Percentiles rank a stretch among this genome's conserved stretches.
phyloP scores from a whole-genome alignment of 2,329 filamentous ascomycete genomes.

The Alternaria sp. region DNA sequence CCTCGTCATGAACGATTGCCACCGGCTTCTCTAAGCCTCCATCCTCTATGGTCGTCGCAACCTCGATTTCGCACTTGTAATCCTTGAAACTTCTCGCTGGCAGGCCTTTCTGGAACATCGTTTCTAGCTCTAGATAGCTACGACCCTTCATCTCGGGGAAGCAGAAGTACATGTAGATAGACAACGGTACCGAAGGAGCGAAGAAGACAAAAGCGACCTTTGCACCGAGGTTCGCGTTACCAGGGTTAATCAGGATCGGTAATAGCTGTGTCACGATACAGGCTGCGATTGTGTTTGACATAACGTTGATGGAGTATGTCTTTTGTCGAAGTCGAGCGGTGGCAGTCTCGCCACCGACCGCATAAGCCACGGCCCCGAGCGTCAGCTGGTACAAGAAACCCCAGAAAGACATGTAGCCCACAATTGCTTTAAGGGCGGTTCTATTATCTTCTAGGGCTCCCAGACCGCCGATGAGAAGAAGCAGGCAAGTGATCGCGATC shows the following conservation, averaged over 20 bases:
- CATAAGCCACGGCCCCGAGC: conserved; percentile 86
- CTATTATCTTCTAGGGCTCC: conserved; percentile 46
- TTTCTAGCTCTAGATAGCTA: conserved; percentile 83
- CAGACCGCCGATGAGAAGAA: conserved; percentile 12
- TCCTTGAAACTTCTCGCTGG: conserved; percentile 24
- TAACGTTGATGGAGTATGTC: conserved; percentile 43
- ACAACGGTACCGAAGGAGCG: conserved; percentile 9
- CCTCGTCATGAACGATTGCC: no score
- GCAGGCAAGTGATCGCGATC: conserved; percentile 11
- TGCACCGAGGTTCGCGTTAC: conserved; percentile 16
- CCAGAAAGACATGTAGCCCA: conserved; percentile 56
- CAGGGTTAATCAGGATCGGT: conserved; percentile 18
- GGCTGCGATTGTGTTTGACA: conserved; percentile 18
- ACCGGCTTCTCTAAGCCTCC: no score
- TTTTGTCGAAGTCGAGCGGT: conserved; percentile 83
- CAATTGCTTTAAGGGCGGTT: conserved; percentile 38
- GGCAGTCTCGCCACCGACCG: conserved; percentile 80
- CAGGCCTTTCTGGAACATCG: conserved; percentile 69
- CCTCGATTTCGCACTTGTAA: neutral
- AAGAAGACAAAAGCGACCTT: conserved; percentile 19
- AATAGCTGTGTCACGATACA: conserved; percentile 38
- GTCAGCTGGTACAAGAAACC: conserved; percentile 75
- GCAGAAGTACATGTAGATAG: conserved; percentile 75
- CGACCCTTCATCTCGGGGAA: conserved; percentile 78
- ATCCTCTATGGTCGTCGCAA: no score